These are phyloP conservation scores for Echinosphaeria canescens DNA, from an alignment of 2,329 filamentous ascomycete genomes.

Conservation along the genomic window DNA sequence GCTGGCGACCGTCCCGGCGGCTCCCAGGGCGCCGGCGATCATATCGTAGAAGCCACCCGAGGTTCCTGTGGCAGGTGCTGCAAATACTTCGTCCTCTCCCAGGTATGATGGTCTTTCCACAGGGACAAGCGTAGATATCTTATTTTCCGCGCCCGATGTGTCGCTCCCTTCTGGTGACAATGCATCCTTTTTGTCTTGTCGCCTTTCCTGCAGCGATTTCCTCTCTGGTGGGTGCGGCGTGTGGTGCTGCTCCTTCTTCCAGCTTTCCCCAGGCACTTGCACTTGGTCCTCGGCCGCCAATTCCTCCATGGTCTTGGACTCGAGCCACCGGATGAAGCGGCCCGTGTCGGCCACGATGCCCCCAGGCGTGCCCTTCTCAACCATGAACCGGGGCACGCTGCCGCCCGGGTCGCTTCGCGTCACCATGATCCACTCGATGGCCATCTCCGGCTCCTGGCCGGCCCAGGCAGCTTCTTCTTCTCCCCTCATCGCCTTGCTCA, in stretches of 20 bases:
- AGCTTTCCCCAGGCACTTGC: conserved; percentile 9
- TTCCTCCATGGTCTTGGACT: conserved; percentile 14
- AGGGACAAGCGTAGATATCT: no score
- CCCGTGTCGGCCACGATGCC: conserved; percentile 61
- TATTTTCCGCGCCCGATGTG: no score
- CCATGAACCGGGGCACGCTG: conserved; percentile 72
- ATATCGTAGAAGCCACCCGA: conserved; percentile 30
- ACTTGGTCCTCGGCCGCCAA: conserved; percentile 9
- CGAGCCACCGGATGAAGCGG: conserved; percentile 62
- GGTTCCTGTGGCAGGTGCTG: no score
- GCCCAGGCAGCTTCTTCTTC: conserved; percentile 5
- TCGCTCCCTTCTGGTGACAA: no score
- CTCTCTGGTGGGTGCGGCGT: no score
- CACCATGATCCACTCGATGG: conserved; percentile 81
- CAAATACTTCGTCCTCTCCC: no score
- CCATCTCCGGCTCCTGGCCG: conserved; percentile 14
- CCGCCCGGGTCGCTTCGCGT: conserved; percentile 78
- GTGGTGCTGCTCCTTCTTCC: conserved; percentile 5
- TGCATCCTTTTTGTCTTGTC: no score
- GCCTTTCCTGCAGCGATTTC: no score
- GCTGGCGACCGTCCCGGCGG: conserved; percentile 21
- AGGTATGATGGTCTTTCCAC: no score
- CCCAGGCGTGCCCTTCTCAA: conserved; percentile 70
- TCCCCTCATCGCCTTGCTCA: no score
- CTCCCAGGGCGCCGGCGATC: conserved; percentile 26